A percentile compares a stretch with the other conserved stretches of the same genome.
Evolutionary conservation across 139 green algal genomes (phyloP).

Genomic region (Chlorella vulgaris): DNA sequence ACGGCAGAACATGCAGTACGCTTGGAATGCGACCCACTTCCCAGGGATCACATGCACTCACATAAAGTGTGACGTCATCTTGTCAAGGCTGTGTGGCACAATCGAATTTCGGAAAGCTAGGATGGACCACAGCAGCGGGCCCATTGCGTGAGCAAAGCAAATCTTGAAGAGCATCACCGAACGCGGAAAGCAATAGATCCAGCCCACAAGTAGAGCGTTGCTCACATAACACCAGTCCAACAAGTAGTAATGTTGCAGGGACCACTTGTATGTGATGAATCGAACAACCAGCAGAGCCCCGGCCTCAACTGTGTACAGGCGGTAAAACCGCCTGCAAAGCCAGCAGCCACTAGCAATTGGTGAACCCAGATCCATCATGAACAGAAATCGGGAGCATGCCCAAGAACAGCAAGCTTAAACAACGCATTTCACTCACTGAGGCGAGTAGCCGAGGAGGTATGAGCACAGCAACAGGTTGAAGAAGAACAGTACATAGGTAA

Average conservation of each 20-base stretch:
- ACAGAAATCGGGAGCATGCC: no score
- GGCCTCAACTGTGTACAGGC: constrained; percentile 66
- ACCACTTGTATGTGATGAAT: constrained; percentile 7
- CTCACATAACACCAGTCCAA: constrained; percentile 64
- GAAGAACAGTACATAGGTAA: constrained; percentile 36
- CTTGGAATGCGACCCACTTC: no score
- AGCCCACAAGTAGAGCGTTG: constrained; percentile 76
- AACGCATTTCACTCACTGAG: constrained; percentile 19
- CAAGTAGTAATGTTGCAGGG: constrained; percentile 74
- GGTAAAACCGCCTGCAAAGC: constrained; percentile 67
- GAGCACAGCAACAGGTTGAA: constrained; percentile 46
- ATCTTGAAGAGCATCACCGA: constrained; percentile 60
- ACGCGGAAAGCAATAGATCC: constrained; percentile 71
- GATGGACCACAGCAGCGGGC: constrained; percentile 79
- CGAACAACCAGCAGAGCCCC: constrained; percentile 49
- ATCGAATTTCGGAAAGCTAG: constrained; percentile 87
- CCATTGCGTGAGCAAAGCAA: constrained; percentile 75
- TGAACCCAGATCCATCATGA: no score
- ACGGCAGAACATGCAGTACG: no score
- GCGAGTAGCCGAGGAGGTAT: constrained; percentile 76
- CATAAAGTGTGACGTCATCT: constrained; percentile 48
- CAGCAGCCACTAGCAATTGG: not conserved
- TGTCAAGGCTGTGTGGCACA: constrained; percentile 83
- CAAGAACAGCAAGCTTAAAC: no score
- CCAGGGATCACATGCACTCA: no score